Evolutionary conservation across 1,284 basidiomycete genomes (phyloP), one percentile per base, ranked within the genome.

Genomic region (Ceratobasidium sp.): DNA sequence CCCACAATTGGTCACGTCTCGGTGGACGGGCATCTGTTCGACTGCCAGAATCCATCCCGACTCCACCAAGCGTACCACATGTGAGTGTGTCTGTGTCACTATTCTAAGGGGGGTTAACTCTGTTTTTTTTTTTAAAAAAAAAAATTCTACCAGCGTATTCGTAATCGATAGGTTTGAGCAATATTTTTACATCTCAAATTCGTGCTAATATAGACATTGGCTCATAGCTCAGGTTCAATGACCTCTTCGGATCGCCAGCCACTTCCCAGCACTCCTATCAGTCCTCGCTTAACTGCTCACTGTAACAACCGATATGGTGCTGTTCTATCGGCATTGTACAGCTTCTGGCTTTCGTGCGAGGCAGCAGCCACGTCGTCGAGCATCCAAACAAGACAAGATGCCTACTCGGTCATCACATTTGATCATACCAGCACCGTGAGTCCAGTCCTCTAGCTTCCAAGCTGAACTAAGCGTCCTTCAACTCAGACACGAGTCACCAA

Each of bases 331-430:
- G 87, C 90, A 0, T 77, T 90, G 7, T 80, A 88, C 76, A 82
- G 83, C 7, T 90, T 90, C 80, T 91, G 89, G 89, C 81, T 83
- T 11, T 86, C 90, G 5, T 86, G 89, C 7, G 84, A 86, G 37
- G 82, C 85, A 7, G 86, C 84, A 3, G 78, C 28, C 31, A 58
- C 45, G 6, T 67, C 75, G 17, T 64, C 76, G 1, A n/a, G 49
- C 11, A 66, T 45, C 26, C 78, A 71, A 7, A 47, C 66, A 20
- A 85, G 88, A 15, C 83, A 88, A 47, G 90, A 91, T 76, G 84
- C 90, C 1, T 91, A 91, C 79, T 89, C 87, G 26, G 84, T 91
- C 58, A 79, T 90, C 28, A 80, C 90, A 15, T 91, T 90, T 79
- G 82, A 88, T 67, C 73, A 83, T 10, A 31, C 3, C 0, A 78